Percentiles rank a stretch among this genome's conserved stretches.
Evolutionary conservation across 2,329 filamentous ascomycete species (phyloP).

Genomic region (Rhinocladiella mackenziei): DNA sequence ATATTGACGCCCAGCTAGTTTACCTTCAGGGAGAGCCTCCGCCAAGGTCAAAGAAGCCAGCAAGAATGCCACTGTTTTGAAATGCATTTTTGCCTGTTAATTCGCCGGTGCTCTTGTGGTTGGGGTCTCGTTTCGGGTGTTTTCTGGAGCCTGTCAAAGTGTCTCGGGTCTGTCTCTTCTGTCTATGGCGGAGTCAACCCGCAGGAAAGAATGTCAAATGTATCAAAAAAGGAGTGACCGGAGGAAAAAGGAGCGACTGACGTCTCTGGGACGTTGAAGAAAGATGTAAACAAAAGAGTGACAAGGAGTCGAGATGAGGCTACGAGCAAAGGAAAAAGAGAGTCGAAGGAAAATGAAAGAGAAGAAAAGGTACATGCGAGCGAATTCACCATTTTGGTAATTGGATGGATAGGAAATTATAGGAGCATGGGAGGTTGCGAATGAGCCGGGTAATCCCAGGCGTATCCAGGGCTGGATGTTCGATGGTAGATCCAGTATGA

Average conservation of each 20-base stretch:
- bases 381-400: constrained; percentile 8
- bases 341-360: constrained; percentile 4
- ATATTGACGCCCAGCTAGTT: constrained; percentile 12
- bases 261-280: constrained; percentile 24
- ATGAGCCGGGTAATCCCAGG: constrained; percentile 9
- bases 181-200: constrained; percentile 21
- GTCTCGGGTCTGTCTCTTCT: constrained; percentile 5
- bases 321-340: constrained; percentile 1
- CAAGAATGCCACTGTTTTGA: constrained; percentile 17
- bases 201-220: constrained; percentile 12
- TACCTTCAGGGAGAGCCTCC: constrained; percentile 18
- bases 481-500: constrained; percentile 20
- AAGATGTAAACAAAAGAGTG: constrained; percentile 20
- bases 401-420: constrained; percentile 22
- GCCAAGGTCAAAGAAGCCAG: constrained; percentile 21
- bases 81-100: constrained; percentile 15
- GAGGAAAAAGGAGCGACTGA: constrained; percentile 21
- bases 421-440: constrained; percentile 13
- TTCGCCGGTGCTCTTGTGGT: background rate
- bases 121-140: constrained; percentile 5
- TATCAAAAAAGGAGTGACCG: constrained; percentile 11
- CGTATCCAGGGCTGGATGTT: constrained; percentile 1
- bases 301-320: constrained; percentile 14
- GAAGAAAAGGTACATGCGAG: constrained; percentile 6
- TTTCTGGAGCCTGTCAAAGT: constrained; percentile 13